These are phyloP conservation scores for Aspergillus sclerotiicarbonarius DNA, from an alignment of 495 filamentous ascomycete genomes.

Conservation along the genomic window DNA sequence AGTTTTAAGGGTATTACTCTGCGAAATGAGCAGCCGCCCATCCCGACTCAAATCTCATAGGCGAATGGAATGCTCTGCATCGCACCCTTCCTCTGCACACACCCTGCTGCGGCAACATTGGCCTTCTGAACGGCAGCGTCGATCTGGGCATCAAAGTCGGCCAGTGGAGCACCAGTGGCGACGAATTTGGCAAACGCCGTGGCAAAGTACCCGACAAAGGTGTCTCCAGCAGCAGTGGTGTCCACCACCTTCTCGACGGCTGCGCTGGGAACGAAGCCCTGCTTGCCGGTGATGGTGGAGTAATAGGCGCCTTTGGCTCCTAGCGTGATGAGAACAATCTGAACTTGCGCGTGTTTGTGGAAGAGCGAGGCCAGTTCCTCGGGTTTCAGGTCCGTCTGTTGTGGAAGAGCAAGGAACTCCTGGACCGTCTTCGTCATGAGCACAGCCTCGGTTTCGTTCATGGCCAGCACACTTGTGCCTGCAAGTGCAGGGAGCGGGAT, in stretches of 20 bases:
- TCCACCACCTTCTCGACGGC: slow-evolving; percentile 73
- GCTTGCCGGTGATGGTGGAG: background rate
- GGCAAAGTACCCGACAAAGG: slow-evolving; percentile 67
- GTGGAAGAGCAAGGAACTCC: slow-evolving; percentile 29
- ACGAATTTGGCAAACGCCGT: slow-evolving; percentile 57
- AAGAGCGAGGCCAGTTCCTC: slow-evolving; percentile 58
- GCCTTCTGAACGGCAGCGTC: slow-evolving; percentile 64
- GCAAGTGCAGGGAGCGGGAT: slow-evolving; percentile 66
- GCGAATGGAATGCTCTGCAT: slow-evolving; percentile 86
- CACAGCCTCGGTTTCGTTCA: slow-evolving; percentile 90
- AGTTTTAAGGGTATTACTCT: too few relatives aligned
- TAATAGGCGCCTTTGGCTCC: slow-evolving; percentile 64
- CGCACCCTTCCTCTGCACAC: slow-evolving; percentile 77
- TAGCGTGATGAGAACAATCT: slow-evolving; percentile 78
- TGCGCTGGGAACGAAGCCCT: slow-evolving; percentile 41
- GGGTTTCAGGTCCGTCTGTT: slow-evolving; percentile 49
- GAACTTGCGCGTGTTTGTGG: slow-evolving; percentile 58
- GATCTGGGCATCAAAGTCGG: slow-evolving; percentile 48
- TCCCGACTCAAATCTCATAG: slow-evolving; percentile 58
- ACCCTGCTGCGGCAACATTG: slow-evolving; percentile 69
- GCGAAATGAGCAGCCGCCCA: too few relatives aligned
- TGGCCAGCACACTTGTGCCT: slow-evolving; percentile 72
- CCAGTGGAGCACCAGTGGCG: slow-evolving; percentile 52
- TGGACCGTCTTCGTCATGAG: slow-evolving; percentile 55
- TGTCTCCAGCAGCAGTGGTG: slow-evolving; percentile 93